phyloP scores from a whole-genome alignment of 225 moss, liverwort and hornwort species.

The Climacium dendroides region DNA sequence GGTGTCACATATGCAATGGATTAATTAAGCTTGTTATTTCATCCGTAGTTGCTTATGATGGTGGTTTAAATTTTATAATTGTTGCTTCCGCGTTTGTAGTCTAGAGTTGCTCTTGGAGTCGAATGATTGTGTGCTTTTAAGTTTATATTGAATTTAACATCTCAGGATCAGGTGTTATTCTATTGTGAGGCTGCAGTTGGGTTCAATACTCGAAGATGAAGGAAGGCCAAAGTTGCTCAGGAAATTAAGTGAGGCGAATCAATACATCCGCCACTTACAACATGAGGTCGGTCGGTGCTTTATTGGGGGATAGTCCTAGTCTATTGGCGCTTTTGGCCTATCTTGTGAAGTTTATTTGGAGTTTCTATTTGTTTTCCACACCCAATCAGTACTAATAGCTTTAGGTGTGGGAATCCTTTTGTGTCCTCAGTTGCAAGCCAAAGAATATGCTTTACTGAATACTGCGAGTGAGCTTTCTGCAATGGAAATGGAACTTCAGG shows the following conservation, averaged over 20 bases:
- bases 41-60: not conserved
- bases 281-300: slow-evolving; percentile 11
- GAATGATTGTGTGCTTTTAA: not conserved
- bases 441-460: slow-evolving; percentile 21
- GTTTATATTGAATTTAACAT: slow-evolving; percentile 13
- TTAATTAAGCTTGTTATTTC: not conserved
- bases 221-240: slow-evolving; percentile 23
- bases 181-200: slow-evolving; percentile 38
- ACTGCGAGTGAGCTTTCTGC: slow-evolving; percentile 27
- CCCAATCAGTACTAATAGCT: not conserved
- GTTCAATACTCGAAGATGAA: slow-evolving; percentile 17
- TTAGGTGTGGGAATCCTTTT: not conserved
- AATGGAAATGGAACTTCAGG: slow-evolving; percentile 43
- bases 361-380: not conserved
- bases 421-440: slow-evolving; percentile 20
- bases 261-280: slow-evolving; percentile 36
- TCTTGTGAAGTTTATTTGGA: not conserved
- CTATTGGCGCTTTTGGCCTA: not conserved
- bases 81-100: not conserved
- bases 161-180: slow-evolving; percentile 36
- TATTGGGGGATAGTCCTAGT: not conserved
- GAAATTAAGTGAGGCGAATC: slow-evolving; percentile 48
- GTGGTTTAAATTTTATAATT: not conserved
- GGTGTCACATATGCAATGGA: not conserved
- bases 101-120: not conserved